Base-by-base conservation (phyloP, 208 protist genomes). In the Crithidia fasciculata region DNA sequence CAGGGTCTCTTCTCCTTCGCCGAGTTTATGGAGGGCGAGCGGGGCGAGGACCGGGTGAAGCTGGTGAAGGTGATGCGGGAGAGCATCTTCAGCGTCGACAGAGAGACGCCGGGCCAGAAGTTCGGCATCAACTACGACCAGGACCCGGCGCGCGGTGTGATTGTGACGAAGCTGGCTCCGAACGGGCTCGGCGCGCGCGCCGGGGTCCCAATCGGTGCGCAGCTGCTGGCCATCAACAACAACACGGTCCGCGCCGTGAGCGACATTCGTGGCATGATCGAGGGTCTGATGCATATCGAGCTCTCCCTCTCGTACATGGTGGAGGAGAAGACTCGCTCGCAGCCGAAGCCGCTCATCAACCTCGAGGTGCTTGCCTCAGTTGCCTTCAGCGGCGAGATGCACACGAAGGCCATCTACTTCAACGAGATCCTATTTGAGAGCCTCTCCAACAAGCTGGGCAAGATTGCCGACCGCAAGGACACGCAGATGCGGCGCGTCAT, bases 51-150 rank as follows among this genome's bases (percentile, higher is more conserved):
- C 18, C 80, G 82, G 59, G 66, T 68, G 41, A 81, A 78, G 50
- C 52, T 88, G 3, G 77, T 88, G 37, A 87, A 84, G 56, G 80
- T 73, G 52, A 64, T 67, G 39, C 84, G 90, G 56, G 69, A 81
- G 58, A 72, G 74, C 43, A 76, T 75, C 36, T 93, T 87, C 72
- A 58, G 81, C 41, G 85, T 97, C 2, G 81, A 85, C 54, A 86
- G 92, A 28, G 72, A 86, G 41, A 74, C 73, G 37, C n/a, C 55
- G 2, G 57, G 81, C 10, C 75, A 83, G 54, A 97, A 95, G 74
- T 97, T 97, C 69, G 90, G 92, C 63, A 97, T 97, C 70, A 97
- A 93, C 76, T 97, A 97, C 68, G 92, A 97, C 72, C 84, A 94
- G 70, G 82, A 91, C 53, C 83, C 83, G 12, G 69, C 44, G 12